Conservation (phyloP, 192 early-diverging fungal species). For the Coemansia sp. region DNA sequence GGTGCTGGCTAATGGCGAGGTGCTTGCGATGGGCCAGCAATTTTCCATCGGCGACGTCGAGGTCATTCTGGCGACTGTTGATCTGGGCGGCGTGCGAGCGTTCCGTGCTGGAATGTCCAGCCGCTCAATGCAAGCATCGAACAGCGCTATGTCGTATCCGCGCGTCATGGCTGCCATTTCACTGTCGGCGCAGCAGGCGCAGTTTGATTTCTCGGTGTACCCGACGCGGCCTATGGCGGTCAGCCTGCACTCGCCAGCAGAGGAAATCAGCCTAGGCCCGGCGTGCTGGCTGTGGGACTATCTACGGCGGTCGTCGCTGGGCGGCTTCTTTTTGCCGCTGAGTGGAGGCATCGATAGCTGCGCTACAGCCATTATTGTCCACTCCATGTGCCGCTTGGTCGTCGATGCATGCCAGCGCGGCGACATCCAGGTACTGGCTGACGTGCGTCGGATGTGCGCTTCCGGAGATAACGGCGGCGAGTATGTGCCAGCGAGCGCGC, state of each 20-base stretch:
- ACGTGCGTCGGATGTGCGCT: constrained; percentile 63
- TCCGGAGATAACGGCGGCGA: constrained; percentile 56
- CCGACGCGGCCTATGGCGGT: constrained; percentile 33
- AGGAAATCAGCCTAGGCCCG: constrained; percentile 93
- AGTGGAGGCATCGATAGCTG: constrained; percentile 99
- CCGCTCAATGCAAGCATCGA: constrained; percentile 79
- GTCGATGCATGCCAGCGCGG: constrained; percentile 30
- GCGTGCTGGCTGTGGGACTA: constrained; percentile 99
- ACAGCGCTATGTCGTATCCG: constrained; percentile 60
- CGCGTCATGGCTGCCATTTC: constrained; percentile 65
- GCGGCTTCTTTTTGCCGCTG: constrained; percentile 93
- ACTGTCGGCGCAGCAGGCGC: constrained; percentile 41
- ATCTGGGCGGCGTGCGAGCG: constrained; percentile 87
- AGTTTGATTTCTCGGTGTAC: constrained; percentile 22
- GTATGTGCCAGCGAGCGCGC: constrained; percentile 76
- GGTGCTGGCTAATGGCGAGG: constrained; percentile 87
- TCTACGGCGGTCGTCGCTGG: constrained; percentile 83
- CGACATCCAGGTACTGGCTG: constrained; percentile 72
- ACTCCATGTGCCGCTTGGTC: constrained; percentile 61
- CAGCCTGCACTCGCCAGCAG: constrained; percentile 74
- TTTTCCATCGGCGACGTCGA: constrained; percentile 96
- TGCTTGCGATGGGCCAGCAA: constrained; percentile 89
- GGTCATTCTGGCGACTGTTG: constrained; percentile 88
- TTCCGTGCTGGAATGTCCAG: constrained; percentile 72
- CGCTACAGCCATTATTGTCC: constrained; percentile 81